These are phyloP conservation scores for Blumeriella jaapii DNA, from an alignment of 2,329 filamentous ascomycete species.

Conservation along the genomic window DNA sequence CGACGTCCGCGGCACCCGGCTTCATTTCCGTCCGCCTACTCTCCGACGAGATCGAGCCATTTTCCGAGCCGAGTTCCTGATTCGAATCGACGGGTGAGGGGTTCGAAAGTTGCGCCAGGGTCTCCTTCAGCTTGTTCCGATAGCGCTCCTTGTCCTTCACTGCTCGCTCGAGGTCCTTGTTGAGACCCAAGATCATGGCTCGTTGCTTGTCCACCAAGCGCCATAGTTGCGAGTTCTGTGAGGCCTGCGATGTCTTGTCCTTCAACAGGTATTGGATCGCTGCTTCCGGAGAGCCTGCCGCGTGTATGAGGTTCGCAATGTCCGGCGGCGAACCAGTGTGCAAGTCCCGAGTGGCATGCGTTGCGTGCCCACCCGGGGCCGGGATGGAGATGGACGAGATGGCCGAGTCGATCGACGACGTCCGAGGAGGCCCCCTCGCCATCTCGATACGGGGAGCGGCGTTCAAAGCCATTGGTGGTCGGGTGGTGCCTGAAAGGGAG, in stretches of 20 bases:
- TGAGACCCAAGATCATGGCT: conserved; percentile 83
- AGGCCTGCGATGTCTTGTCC: conserved; percentile 79
- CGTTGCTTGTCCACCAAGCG: conserved; percentile 92
- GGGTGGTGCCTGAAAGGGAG: conserved; percentile 14
- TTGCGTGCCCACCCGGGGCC: conserved; percentile 46
- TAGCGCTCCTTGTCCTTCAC: conserved; percentile 94
- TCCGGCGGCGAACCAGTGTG: conserved; percentile 49
- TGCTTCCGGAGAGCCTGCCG: conserved; percentile 80
- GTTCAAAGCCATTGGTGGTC: conserved; percentile 22
- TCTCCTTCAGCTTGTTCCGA: conserved; percentile 77
- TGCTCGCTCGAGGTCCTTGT: conserved; percentile 84
- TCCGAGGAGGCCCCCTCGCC: conserved; percentile 43
- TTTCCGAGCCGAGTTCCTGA: conserved; percentile 20
- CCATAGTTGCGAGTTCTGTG: conserved; percentile 91
- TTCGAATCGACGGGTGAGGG: conserved; percentile 25
- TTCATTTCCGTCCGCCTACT: conserved; percentile 9
- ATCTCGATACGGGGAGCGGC: conserved; percentile 23
- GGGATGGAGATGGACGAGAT: conserved; percentile 71
- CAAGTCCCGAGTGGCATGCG: conserved; percentile 46
- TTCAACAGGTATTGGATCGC: conserved; percentile 80
- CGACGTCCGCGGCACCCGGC: conserved; percentile 14
- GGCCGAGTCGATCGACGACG: conserved; percentile 87
- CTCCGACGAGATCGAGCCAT: conserved; percentile 20
- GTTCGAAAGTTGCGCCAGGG: conserved; percentile 33
- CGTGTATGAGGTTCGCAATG: conserved; percentile 65